Conservation (phyloP, 1,284 basidiomycete genomes). For the Cryptococcus hybrid region DNA sequence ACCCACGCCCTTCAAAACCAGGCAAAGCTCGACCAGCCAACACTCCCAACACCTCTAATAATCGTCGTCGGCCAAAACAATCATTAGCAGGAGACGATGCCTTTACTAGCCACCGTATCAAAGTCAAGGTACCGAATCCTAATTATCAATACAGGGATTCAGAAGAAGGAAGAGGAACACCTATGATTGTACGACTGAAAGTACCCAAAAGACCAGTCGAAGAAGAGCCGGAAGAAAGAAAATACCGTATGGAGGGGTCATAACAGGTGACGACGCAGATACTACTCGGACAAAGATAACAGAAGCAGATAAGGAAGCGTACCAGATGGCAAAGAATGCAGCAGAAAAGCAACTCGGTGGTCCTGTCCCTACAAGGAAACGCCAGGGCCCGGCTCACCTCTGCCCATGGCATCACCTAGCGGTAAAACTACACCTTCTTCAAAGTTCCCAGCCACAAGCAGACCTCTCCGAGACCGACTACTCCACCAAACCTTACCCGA, state of each 20-base stretch:
- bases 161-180: constrained; percentile 12
- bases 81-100: constrained; percentile 6
- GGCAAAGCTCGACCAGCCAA: constrained; percentile 17
- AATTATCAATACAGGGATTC: constrained; percentile 6
- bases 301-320: constrained; percentile 68
- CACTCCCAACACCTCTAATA: background rate
- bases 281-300: constrained; percentile 67
- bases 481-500: constrained; percentile 25
- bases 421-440: constrained; percentile 10
- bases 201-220: constrained; percentile 34
- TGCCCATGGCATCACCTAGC: constrained; percentile 10
- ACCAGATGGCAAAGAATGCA: constrained; percentile 65
- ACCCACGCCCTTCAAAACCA: constrained; percentile 5
- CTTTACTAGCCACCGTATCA: constrained; percentile 16
- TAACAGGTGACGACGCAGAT: constrained; percentile 70
- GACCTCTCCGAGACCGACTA: constrained; percentile 43
- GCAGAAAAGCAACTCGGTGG: constrained; percentile 61
- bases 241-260: constrained; percentile 69
- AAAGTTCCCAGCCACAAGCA: constrained; percentile 31
- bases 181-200: constrained; percentile 31
- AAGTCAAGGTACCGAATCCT: constrained; percentile 18
- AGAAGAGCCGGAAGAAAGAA: constrained; percentile 44
- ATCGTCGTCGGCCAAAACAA: background rate
- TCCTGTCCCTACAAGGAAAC: constrained; percentile 31
- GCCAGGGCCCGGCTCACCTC: constrained; percentile 13